These are phyloP conservation scores for Helichrysum umbraculigerum DNA, from an alignment of 129 eudicot species.

Conservation along the genomic window DNA sequence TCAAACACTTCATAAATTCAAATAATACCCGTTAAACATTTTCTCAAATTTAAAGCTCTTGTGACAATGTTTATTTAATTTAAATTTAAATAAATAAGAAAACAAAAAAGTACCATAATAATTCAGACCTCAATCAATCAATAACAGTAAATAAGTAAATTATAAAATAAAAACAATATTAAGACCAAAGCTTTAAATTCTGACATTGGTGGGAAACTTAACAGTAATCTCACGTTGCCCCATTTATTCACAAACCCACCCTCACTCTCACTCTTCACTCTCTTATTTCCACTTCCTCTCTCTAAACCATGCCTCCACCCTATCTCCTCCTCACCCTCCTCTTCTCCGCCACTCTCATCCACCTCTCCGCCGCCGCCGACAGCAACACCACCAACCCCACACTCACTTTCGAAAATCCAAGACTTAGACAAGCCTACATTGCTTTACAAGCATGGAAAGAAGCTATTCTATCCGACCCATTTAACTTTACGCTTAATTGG, in stretches of 20 bases:
- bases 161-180: not conserved
- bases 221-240: slow-evolving; percentile 33
- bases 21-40: not conserved
- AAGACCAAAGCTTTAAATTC: slow-evolving; percentile 39
- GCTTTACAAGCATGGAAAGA: slow-evolving; percentile 78
- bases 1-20: too few relatives aligned
- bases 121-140: not conserved
- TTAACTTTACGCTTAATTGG: slow-evolving; percentile 72
- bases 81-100: too few relatives aligned
- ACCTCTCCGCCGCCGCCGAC: slow-evolving; percentile 18
- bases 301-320: slow-evolving; percentile 36
- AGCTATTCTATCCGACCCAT: slow-evolving; percentile 65
- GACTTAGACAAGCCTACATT: slow-evolving; percentile 66
- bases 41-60: not conserved
- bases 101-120: too few relatives aligned
- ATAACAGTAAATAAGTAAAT: too few relatives aligned
- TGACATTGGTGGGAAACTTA: slow-evolving; percentile 39
- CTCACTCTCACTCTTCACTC: not conserved
- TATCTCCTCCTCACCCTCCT: slow-evolving; percentile 28
- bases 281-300: slow-evolving; percentile 9
- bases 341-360: slow-evolving; percentile 35
- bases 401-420: slow-evolving; percentile 54
- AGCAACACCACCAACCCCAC: slow-evolving; percentile 16
- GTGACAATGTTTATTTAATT: not conserved
- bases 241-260: slow-evolving; percentile 24